phyloP scores from a whole-genome alignment of 441 rosid species.

The Bocquillonia castaneifolia region DNA sequence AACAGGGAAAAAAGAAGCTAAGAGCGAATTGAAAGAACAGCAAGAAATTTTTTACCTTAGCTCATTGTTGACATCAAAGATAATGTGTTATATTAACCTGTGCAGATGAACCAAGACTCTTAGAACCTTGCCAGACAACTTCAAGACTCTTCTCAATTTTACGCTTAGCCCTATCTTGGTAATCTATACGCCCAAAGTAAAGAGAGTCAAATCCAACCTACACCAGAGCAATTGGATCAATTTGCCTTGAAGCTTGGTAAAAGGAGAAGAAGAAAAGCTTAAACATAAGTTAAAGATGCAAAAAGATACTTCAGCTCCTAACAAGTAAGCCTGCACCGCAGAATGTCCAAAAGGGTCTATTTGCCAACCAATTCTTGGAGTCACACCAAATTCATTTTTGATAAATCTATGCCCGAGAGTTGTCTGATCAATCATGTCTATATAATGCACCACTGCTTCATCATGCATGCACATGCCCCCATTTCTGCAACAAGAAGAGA shows the following conservation, averaged over 20 bases:
- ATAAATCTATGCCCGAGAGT: constrained; percentile 90
- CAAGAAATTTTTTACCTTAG: background rate
- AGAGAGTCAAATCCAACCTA: constrained; percentile 95
- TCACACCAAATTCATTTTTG: constrained; percentile 69
- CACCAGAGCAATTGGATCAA: constrained; percentile 24
- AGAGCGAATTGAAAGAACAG: constrained; percentile 8
- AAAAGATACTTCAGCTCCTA: constrained; percentile 78
- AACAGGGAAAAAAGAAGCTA: constrained; percentile 20
- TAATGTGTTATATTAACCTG: constrained; percentile 43
- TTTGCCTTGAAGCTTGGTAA: constrained; percentile 15
- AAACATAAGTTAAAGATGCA: constrained; percentile 17
- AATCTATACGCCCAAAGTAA: constrained; percentile 93
- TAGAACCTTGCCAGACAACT: constrained; percentile 93
- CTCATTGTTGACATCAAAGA: constrained; percentile 5
- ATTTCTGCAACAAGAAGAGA: constrained; percentile 49
- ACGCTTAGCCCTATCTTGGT: constrained; percentile 91
- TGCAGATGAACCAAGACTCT: constrained; percentile 84
- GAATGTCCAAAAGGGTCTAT: constrained; percentile 99
- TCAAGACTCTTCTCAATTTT: constrained; percentile 86
- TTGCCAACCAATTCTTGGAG: constrained; percentile 99
- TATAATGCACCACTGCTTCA: constrained; percentile 90
- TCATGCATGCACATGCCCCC: constrained; percentile 99
- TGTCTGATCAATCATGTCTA: constrained; percentile 99
- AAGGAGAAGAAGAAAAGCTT: constrained; percentile 10
- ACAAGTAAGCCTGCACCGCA: constrained; percentile 94